Conservation (phyloP, 345 rosid genomes). For the Linum lewisii region DNA sequence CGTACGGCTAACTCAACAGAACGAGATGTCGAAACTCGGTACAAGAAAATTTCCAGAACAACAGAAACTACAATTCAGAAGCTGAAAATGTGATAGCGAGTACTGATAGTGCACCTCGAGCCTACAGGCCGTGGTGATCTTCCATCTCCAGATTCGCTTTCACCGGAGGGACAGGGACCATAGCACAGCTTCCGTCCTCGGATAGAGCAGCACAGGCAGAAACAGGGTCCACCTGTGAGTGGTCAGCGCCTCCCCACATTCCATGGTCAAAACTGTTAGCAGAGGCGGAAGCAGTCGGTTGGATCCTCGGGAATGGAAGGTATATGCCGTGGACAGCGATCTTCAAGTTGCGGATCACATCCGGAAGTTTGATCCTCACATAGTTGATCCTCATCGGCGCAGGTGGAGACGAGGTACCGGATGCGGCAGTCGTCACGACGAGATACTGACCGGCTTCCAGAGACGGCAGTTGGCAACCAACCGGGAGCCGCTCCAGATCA, state of each 20-base stretch:
- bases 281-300: conserved; percentile 16
- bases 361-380: conserved; percentile 42
- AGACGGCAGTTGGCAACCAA: neutral
- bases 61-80: too few species aligned
- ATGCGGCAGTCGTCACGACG: neutral
- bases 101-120: neutral
- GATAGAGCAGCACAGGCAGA: conserved; percentile 14
- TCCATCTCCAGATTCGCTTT: conserved; percentile 28
- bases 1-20: neutral
- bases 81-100: neutral
- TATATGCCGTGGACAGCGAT: conserved; percentile 41
- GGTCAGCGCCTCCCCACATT: conserved; percentile 3
- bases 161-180: conserved; percentile 10
- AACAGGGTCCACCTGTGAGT: conserved; percentile 9
- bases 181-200: conserved; percentile 16
- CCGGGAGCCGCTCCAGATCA: conserved; percentile 22
- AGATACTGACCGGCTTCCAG: neutral
- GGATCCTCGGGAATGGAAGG: conserved; percentile 44
- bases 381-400: conserved; percentile 44
- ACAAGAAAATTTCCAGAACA: neutral
- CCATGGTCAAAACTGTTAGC: conserved; percentile 13
- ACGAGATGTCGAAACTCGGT: neutral
- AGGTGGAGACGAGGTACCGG: neutral
- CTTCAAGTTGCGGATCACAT: conserved; percentile 38
- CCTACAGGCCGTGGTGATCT: conserved; percentile 25